These are phyloP conservation scores for Sarocladiaceae sp. DNA, from an alignment of 2,329 filamentous ascomycete genomes.

Conservation along the genomic window DNA sequence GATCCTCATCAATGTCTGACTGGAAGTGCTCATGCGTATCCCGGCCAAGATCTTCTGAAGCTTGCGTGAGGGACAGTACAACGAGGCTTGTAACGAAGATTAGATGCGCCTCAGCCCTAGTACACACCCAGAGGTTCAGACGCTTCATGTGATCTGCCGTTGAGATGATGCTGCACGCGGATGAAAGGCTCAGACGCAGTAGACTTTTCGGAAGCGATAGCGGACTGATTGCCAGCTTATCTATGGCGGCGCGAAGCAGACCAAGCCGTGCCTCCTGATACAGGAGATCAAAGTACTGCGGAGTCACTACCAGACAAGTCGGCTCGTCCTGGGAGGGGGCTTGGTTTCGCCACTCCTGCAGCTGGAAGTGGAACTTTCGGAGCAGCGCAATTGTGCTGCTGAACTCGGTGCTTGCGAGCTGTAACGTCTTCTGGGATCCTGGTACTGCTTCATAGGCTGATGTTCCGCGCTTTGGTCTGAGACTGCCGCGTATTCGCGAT, in stretches of 20 bases:
- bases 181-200: slow-evolving; percentile 1
- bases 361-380: neutral
- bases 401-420: neutral
- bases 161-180: slow-evolving; percentile 10
- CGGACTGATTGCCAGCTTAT: slow-evolving; percentile 5
- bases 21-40: neutral
- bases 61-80: slow-evolving; percentile 2
- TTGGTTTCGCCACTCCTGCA: slow-evolving; percentile 7
- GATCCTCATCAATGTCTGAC: neutral
- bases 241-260: slow-evolving; percentile 7
- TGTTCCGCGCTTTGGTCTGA: neutral
- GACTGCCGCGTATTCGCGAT: slow-evolving; percentile 1
- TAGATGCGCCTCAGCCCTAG: slow-evolving; percentile 7
- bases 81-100: slow-evolving; percentile 11
- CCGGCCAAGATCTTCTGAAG: neutral
- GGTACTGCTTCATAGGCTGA: neutral
- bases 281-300: slow-evolving; percentile 9
- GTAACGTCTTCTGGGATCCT: neutral
- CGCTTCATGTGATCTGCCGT: slow-evolving; percentile 3
- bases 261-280: slow-evolving; percentile 9
- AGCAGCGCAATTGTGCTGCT: neutral
- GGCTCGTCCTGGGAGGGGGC: neutral
- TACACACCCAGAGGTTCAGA: neutral
- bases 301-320: neutral
- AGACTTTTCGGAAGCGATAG: neutral